phyloP scores from a whole-genome alignment of 2,329 filamentous ascomycete genomes.

The Teratosphaeria nubilosa region DNA sequence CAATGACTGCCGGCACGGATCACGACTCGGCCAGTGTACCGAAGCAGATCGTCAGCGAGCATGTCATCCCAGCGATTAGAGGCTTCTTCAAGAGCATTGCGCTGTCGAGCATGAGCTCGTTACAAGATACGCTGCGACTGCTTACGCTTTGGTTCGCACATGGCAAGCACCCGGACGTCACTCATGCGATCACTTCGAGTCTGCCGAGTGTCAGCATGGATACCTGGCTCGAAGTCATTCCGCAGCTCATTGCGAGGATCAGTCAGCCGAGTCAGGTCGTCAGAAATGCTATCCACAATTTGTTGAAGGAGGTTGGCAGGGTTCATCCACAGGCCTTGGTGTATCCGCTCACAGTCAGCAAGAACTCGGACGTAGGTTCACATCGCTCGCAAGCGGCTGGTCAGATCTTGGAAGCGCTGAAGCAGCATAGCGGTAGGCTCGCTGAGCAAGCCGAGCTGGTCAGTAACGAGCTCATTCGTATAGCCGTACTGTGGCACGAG shows the following conservation, averaged over 20 bases:
- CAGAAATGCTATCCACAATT: constrained; percentile 79
- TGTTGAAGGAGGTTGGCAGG: constrained; percentile 85
- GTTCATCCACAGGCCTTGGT: constrained; percentile 93
- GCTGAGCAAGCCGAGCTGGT: constrained; percentile 94
- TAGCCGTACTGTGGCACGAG: constrained; percentile 96
- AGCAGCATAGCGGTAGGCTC: constrained; percentile 80
- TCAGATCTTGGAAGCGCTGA: constrained; percentile 97
- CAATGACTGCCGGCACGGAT: constrained; percentile 58
- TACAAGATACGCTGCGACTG: constrained; percentile 88
- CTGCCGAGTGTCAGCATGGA: constrained; percentile 89
- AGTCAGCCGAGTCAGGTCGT: constrained; percentile 89
- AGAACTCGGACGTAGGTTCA: constrained; percentile 77
- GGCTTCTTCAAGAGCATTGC: constrained; percentile 98
- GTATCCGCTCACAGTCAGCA: constrained; percentile 92
- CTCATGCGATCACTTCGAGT: constrained; percentile 76
- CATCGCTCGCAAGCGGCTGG: constrained; percentile 78
- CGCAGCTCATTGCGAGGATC: constrained; percentile 92
- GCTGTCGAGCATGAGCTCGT: constrained; percentile 77
- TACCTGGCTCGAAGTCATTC: constrained; percentile 97
- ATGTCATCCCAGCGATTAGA: constrained; percentile 87
- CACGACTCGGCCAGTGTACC: constrained; percentile 49
- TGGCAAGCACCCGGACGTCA: constrained; percentile 80
- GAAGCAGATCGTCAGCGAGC: constrained; percentile 62
- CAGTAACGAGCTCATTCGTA: constrained; percentile 91
- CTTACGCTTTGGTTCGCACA: constrained; percentile 95